Conservation (phyloP, 177 flowering plant genomes). For the Vitis hybrid region DNA sequence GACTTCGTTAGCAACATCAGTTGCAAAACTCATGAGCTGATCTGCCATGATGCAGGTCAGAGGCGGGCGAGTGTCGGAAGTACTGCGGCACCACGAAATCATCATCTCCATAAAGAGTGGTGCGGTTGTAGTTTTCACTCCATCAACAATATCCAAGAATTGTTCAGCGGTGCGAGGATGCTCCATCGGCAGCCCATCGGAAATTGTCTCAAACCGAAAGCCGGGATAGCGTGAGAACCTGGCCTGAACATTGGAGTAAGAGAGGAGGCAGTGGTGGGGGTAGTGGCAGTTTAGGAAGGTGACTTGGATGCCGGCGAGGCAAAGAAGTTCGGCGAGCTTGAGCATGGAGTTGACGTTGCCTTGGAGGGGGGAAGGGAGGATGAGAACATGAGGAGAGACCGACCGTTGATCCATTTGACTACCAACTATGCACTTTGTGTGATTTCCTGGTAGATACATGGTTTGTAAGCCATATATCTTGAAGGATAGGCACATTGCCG, state of each 20-base stretch:
- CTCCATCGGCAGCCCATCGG: no score
- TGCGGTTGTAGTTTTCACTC: constrained; percentile 10
- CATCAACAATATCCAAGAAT: not conserved
- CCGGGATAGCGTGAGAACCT: no score
- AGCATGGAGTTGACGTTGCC: constrained; percentile 53
- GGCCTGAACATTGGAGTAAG: no score
- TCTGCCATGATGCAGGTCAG: constrained; percentile 46
- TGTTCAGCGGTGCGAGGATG: no score
- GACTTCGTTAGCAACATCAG: constrained; percentile 36
- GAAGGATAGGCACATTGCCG: no score
- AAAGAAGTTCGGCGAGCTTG: constrained; percentile 44
- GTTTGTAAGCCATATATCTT: no score
- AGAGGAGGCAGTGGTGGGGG: no score
- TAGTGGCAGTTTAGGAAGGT: constrained; percentile 20
- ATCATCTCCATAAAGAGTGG: constrained; percentile 32
- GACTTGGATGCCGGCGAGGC: constrained; percentile 24
- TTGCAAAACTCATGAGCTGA: constrained; percentile 24
- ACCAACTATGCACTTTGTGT: no score
- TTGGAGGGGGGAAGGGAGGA: constrained; percentile 39
- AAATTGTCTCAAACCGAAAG: no score
- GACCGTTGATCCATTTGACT: not conserved
- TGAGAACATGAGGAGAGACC: constrained; percentile 24
- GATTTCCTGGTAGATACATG: no score
- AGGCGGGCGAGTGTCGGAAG: not conserved
- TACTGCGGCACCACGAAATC: not conserved